These are phyloP conservation scores for Suhomyces terraborum DNA, from an alignment of 1,139 yeast species.

Conservation along the genomic window DNA sequence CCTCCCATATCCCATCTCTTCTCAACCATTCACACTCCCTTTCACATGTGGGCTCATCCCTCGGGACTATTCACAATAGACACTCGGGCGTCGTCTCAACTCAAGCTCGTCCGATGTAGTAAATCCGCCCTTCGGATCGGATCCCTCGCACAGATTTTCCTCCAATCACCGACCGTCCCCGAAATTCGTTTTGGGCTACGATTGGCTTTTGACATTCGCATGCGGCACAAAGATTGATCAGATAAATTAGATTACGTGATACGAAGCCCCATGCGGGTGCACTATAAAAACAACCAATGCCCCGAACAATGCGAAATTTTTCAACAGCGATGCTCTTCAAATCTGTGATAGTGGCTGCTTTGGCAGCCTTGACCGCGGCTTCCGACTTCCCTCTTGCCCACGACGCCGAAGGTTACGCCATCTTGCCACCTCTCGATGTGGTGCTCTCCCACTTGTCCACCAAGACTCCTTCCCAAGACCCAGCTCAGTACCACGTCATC, in stretches of 20 bases:
- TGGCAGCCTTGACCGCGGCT: constrained; percentile 14
- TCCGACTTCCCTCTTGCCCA: constrained; percentile 17
- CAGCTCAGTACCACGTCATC: constrained; percentile 17
- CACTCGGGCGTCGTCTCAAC: too few species aligned
- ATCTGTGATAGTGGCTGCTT: constrained; percentile 12
- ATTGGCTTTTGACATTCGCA: constrained; percentile 9
- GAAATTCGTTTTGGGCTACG: neutral
- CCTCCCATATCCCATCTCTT: too few species aligned
- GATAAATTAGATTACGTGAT: constrained; percentile 5
- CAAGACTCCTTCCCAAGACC: constrained; percentile 9
- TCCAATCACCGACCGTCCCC: constrained; percentile 1
- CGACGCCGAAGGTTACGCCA: constrained; percentile 18
- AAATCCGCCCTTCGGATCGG: neutral
- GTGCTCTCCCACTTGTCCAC: constrained; percentile 16
- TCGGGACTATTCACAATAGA: too few species aligned
- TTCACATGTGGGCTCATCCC: too few species aligned
- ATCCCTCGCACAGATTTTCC: neutral
- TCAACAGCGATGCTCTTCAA: constrained; percentile 16
- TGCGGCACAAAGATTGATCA: constrained; percentile 8
- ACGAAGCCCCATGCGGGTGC: neutral
- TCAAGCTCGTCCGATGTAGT: neutral
- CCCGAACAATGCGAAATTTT: constrained; percentile 3
- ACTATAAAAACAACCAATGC: neutral
- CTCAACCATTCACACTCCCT: too few species aligned
- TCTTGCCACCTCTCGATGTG: constrained; percentile 20